Conservation (phyloP, 202 grass and related monocot genomes). For the Panicum hallii region DNA sequence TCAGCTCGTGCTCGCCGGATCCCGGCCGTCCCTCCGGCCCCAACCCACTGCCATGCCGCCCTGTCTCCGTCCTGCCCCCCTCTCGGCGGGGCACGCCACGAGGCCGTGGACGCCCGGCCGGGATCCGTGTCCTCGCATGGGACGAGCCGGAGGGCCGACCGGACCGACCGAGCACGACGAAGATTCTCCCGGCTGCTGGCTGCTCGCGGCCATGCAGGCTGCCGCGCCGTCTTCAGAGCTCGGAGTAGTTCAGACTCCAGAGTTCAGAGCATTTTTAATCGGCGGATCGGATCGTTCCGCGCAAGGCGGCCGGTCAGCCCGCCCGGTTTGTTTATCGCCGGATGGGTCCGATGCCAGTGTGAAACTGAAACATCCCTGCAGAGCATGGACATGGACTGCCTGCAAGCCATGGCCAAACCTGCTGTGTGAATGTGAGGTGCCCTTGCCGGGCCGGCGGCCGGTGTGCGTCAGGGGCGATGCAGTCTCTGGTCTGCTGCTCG, state of each 20-base stretch:
- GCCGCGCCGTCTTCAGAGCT: neutral
- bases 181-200: constrained; percentile 1
- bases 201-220: too few species aligned
- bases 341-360: neutral
- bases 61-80: neutral
- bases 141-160: neutral
- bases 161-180: neutral
- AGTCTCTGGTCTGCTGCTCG: too few species aligned
- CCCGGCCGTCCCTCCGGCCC: neutral
- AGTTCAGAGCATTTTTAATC: neutral
- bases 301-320: neutral
- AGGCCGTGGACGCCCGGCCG: neutral
- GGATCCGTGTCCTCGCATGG: neutral
- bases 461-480: too few species aligned
- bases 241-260: neutral
- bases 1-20: neutral
- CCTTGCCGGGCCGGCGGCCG: too few species aligned
- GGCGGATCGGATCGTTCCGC: neutral
- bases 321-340: neutral
- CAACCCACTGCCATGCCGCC: neutral
- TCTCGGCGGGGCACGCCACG: neutral
- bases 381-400: too few species aligned
- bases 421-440: too few species aligned
- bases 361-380: neutral
- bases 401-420: neutral